phyloP scores from a whole-genome alignment of 805 yeast species.

The Kodamaea hsintzibuensis region DNA sequence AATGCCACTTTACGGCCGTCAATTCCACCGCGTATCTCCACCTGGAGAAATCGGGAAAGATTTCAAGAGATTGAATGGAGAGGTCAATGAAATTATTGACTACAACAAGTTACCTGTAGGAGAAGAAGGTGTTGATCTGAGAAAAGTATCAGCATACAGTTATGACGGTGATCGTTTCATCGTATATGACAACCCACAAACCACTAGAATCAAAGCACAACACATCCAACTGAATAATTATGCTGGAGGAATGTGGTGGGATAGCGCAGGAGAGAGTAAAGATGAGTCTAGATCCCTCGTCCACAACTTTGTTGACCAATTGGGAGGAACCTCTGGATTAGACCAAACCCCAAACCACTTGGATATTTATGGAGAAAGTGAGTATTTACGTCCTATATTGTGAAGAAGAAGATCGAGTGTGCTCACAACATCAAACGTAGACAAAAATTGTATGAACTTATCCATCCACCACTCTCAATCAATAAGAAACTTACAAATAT shows the following conservation, averaged over 20 bases:
- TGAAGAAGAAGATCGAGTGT: too few species aligned
- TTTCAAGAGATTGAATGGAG: conserved; percentile 28
- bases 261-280: conserved; percentile 70
- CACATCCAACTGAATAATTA: conserved; percentile 50
- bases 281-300: conserved; percentile 42
- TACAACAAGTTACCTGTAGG: conserved; percentile 55
- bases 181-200: conserved; percentile 66
- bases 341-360: conserved; percentile 18
- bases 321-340: conserved; percentile 24
- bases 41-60: conserved; percentile 42
- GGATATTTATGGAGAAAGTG: conserved; percentile 16
- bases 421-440: too few species aligned
- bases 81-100: conserved; percentile 43
- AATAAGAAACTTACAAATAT: neutral
- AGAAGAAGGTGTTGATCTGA: conserved; percentile 53
- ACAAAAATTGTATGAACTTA: too few species aligned
- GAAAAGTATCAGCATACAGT: conserved; percentile 44
- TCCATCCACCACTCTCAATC: too few species aligned
- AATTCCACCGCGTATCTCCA: conserved; percentile 27
- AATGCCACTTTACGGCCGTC: conserved; percentile 81
- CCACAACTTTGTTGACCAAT: conserved; percentile 44
- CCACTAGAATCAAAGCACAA: conserved; percentile 57
- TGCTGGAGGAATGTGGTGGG: conserved; percentile 97
- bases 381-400: conserved; percentile 11
- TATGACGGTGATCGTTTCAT: conserved; percentile 15